Conservation (phyloP, 1,139 yeast genomes). For the Scheffersomyces cryptocercus region DNA sequence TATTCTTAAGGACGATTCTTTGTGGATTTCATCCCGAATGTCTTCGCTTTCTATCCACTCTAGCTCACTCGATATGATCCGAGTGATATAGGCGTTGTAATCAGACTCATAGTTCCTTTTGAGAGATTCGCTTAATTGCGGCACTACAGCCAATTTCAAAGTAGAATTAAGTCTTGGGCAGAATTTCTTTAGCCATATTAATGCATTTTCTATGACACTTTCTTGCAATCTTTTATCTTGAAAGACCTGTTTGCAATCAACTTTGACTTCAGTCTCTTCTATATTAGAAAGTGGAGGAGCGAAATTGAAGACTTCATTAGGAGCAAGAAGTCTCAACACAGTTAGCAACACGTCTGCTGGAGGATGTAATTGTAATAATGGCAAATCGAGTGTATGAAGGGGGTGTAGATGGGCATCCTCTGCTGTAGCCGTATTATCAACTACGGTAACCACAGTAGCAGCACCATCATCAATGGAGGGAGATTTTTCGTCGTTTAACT, state of each 20-base stretch:
- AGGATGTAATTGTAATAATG: constrained; percentile 50
- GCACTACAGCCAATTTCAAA: constrained; percentile 24
- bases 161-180: constrained; percentile 35
- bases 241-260: constrained; percentile 20
- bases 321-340: constrained; percentile 52
- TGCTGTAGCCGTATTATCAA: background rate
- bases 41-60: constrained; percentile 44
- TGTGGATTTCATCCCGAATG: constrained; percentile 45
- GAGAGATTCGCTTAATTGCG: constrained; percentile 27
- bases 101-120: constrained; percentile 20
- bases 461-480: too few relatives aligned
- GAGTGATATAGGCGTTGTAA: constrained; percentile 63
- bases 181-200: constrained; percentile 41
- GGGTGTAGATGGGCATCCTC: constrained; percentile 32
- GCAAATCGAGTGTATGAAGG: constrained; percentile 68
- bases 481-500: too few relatives aligned
- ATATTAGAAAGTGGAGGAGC: constrained; percentile 18
- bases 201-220: constrained; percentile 21
- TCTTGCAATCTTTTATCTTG: constrained; percentile 24
- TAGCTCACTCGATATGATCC: constrained; percentile 58
- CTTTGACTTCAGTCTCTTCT: constrained; percentile 12
- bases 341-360: constrained; percentile 46
- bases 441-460: background rate
- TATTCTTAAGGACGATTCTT: constrained; percentile 62
- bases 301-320: constrained; percentile 59